A percentile compares a stretch with the other conserved stretches of the same genome.
These are phyloP conservation scores for Macroventuria anomochaeta DNA, from an alignment of 2,329 filamentous ascomycete genomes.

Conservation along the genomic window DNA sequence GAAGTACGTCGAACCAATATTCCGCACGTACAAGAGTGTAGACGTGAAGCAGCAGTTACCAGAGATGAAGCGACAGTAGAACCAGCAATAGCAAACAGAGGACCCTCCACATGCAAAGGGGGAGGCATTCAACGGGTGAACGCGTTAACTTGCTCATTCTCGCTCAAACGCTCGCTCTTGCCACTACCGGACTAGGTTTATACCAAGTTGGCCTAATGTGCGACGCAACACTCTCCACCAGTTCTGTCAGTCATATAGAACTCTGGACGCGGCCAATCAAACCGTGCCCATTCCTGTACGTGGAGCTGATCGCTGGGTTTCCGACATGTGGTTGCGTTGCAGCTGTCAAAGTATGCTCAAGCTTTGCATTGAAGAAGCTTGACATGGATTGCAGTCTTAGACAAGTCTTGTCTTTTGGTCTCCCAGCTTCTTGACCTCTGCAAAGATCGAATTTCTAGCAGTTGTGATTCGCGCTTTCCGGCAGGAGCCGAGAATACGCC, in stretches of 20 bases:
- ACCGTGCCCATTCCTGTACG: not conserved
- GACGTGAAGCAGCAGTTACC: not conserved
- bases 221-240: not conserved
- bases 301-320: not conserved
- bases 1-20: not conserved
- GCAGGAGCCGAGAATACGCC: not conserved
- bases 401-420: not conserved
- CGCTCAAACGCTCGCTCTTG: slow-evolving; percentile 12
- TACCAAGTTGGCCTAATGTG: not conserved
- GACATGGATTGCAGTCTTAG: not conserved
- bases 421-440: not conserved
- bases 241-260: not conserved
- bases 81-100: not conserved
- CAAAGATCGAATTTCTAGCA: too few relatives aligned
- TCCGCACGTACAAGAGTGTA: not conserved
- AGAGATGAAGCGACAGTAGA: not conserved
- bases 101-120: not conserved
- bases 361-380: slow-evolving; percentile 8
- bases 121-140: not conserved
- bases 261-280: not conserved
- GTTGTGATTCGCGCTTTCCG: not conserved
- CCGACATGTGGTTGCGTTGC: not conserved
- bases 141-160: slow-evolving; percentile 24
- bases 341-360: not conserved
- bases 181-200: not conserved